Conservation (phyloP, 2,329 filamentous ascomycete genomes). For the Pochonia chlamydosporia region DNA sequence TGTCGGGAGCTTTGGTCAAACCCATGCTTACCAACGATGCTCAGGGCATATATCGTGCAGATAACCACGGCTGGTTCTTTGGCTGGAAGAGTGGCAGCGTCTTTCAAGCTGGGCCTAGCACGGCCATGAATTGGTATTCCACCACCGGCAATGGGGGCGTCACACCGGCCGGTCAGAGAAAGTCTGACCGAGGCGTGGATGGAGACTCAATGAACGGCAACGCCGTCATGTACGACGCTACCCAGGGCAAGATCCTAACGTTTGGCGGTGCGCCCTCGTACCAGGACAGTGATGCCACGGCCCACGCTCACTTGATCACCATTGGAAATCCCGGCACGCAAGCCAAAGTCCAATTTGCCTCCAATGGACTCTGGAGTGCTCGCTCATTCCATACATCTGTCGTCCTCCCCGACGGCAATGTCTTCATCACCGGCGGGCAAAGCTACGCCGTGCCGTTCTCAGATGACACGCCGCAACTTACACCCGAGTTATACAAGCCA, state of each 20-base stretch:
- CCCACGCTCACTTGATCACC: constrained; percentile 35
- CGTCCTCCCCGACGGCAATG: constrained; percentile 41
- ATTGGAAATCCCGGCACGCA: not conserved
- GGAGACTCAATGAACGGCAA: constrained; percentile 49
- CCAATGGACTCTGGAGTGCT: constrained; percentile 24
- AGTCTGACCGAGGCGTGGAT: constrained; percentile 25
- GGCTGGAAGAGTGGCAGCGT: constrained; percentile 20
- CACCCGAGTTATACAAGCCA: constrained; percentile 42
- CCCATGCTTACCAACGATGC: constrained; percentile 44
- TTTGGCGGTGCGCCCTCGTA: constrained; percentile 44
- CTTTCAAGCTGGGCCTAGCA: constrained; percentile 9
- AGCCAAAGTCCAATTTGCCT: constrained; percentile 14
- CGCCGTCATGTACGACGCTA: constrained; percentile 53
- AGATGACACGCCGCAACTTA: constrained; percentile 33
- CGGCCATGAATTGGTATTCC: constrained; percentile 49
- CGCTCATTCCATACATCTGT: constrained; percentile 41
- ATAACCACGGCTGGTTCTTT: constrained; percentile 14
- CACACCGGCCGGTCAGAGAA: constrained; percentile 30
- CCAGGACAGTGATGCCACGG: constrained; percentile 32
- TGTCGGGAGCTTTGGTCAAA: constrained; percentile 35
- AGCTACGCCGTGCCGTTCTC: constrained; percentile 35
- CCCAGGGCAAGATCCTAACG: constrained; percentile 50
- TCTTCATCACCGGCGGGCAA: constrained; percentile 44
- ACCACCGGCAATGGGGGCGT: constrained; percentile 36
- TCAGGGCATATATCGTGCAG: constrained; percentile 42